Conservation (phyloP, 177 flowering plant species). For the Telopea speciosissima region DNA sequence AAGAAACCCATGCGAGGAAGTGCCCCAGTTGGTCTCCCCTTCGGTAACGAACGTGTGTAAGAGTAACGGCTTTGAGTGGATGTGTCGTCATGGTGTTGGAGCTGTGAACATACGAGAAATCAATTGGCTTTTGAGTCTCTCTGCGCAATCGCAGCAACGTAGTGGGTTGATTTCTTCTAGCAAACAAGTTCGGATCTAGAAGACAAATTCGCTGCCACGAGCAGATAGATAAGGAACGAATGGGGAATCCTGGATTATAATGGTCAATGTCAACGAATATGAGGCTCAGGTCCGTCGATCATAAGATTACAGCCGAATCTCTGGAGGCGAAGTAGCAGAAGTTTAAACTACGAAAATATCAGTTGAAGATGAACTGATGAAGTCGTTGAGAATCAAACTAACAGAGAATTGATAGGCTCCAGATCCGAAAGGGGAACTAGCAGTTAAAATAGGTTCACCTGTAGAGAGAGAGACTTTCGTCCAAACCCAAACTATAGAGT, state of each 20-base stretch:
- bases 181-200: neutral
- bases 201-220: neutral
- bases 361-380: slow-evolving; percentile 39
- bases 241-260: too few species aligned
- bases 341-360: slow-evolving; percentile 18
- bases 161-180: neutral
- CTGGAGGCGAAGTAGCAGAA: too few species aligned
- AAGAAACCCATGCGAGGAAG: slow-evolving; percentile 85
- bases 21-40: slow-evolving; percentile 68
- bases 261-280: too few species aligned
- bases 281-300: too few species aligned
- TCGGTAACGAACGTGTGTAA: slow-evolving; percentile 80
- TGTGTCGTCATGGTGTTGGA: slow-evolving; percentile 13
- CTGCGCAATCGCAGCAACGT: neutral
- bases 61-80: slow-evolving; percentile 62
- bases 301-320: too few species aligned
- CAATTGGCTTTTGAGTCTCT: neutral
- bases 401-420: too few species aligned
- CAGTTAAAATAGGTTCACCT: too few species aligned
- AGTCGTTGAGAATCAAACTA: slow-evolving; percentile 43
- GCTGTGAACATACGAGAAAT: slow-evolving; percentile 47
- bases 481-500: too few species aligned
- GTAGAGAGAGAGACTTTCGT: too few species aligned
- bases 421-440: too few species aligned
- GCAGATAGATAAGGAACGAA: too few species aligned